Evolutionary conservation across 192 early-diverging fungal species (phyloP).

Genomic region (Coemansia furcata): DNA sequence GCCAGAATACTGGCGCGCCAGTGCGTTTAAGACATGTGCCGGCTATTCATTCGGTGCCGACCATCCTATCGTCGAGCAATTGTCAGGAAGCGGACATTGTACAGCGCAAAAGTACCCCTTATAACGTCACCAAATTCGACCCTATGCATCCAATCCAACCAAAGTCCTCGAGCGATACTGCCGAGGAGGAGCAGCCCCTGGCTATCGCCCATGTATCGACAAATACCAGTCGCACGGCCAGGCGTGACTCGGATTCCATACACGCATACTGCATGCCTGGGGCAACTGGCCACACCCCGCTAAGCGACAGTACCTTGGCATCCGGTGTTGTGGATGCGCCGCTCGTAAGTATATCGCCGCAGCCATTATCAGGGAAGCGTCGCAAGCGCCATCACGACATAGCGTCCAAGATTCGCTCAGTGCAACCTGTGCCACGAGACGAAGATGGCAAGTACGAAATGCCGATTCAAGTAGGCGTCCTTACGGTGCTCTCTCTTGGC

Average conservation of each 20-base stretch:
- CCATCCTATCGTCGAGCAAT: not conserved
- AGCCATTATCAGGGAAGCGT: slow-evolving; percentile 17
- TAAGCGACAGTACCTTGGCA: not conserved
- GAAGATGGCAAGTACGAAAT: slow-evolving; percentile 68
- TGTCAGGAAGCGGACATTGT: not conserved
- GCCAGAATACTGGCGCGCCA: not conserved
- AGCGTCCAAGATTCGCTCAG: slow-evolving; percentile 38
- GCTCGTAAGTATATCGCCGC: not conserved
- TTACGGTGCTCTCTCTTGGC: slow-evolving; percentile 74
- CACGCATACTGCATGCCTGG: not conserved
- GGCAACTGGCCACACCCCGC: not conserved
- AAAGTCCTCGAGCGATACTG: not conserved
- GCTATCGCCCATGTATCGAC: not conserved
- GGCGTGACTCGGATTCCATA: not conserved
- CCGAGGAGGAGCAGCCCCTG: not conserved
- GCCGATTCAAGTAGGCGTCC: slow-evolving; percentile 75
- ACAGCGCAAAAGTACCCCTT: not conserved
- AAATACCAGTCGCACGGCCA: not conserved
- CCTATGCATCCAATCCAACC: not conserved
- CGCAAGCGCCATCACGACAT: slow-evolving; percentile 46
- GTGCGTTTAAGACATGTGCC: not conserved
- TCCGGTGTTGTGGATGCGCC: not conserved
- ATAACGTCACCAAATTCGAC: not conserved
- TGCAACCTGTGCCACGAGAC: slow-evolving; percentile 52
- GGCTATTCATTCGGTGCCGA: not conserved